Evolutionary conservation across 192 early-diverging fungal species (phyloP).

Genomic region (Coemansia sp.): DNA sequence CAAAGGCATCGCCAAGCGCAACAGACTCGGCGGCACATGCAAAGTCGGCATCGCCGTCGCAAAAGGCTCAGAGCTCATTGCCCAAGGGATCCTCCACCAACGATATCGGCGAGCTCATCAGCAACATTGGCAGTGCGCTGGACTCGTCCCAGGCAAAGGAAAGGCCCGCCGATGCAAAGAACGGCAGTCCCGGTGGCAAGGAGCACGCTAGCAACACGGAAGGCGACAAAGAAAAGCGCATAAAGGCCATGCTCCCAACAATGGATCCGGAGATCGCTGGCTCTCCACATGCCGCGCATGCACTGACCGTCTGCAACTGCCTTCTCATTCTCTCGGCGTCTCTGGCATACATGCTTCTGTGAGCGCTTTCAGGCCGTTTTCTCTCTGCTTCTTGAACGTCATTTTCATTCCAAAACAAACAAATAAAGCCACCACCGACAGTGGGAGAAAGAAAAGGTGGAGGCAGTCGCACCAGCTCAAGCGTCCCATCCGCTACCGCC

Average conservation of each 20-base stretch:
- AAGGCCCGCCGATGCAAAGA: constrained; percentile 3
- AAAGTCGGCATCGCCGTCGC: not conserved
- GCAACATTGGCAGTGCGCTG: not conserved
- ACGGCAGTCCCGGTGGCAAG: not conserved
- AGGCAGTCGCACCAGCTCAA: no score
- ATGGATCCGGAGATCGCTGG: constrained; percentile 50
- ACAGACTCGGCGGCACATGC: constrained; percentile 3
- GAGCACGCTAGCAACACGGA: not conserved
- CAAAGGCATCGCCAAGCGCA: not conserved
- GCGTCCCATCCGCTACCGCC: constrained; percentile 27
- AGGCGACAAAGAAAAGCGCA: constrained; percentile 13
- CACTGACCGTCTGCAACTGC: not conserved
- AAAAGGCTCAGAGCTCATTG: not conserved
- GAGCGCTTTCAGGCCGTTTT: not conserved
- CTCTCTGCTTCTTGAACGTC: not conserved
- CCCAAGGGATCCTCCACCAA: not conserved
- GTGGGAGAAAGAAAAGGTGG: constrained; percentile 4
- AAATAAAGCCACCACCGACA: not conserved
- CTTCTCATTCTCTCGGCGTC: constrained; percentile 1
- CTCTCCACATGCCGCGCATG: constrained; percentile 1
- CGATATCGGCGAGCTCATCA: not conserved
- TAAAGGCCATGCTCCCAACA: constrained; percentile 39
- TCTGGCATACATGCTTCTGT: not conserved
- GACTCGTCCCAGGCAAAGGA: constrained; percentile 2
- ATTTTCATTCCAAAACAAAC: no score